Evolutionary conservation across 441 rosid genomes (phyloP).

Genomic region (Populus hybrid): DNA sequence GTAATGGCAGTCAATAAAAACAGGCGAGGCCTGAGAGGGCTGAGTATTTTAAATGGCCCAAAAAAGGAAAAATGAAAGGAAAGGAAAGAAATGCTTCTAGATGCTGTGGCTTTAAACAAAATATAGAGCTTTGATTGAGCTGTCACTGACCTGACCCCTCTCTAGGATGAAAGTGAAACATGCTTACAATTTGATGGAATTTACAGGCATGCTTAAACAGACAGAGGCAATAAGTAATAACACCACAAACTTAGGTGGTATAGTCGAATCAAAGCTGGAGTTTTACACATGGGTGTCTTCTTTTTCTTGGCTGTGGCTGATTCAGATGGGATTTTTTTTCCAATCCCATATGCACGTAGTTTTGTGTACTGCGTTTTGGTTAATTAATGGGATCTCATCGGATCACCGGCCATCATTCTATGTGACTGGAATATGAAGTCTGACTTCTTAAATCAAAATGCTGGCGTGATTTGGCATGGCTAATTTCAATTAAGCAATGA

Average conservation of each 20-base stretch:
- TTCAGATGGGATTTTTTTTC: neutral
- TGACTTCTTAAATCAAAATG: too few relatives aligned
- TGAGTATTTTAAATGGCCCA: neutral
- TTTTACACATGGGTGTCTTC: conserved; percentile 18
- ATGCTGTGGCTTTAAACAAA: neutral
- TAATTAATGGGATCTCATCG: neutral
- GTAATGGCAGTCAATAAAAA: conserved; percentile 9
- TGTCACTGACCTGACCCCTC: conserved; percentile 20
- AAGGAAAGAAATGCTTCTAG: neutral
- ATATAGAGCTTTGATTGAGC: conserved; percentile 21
- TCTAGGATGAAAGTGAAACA: conserved; percentile 24
- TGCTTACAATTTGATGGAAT: conserved; percentile 12
- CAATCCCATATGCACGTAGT: neutral
- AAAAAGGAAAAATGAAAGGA: neutral
- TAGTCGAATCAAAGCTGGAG: conserved; percentile 21
- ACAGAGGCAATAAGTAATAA: conserved; percentile 27
- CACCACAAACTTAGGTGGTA: conserved; percentile 21
- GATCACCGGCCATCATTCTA: neutral
- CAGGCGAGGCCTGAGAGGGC: conserved; percentile 9
- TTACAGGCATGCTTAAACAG: conserved; percentile 21
- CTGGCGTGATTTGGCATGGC: neutral
- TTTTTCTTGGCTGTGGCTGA: neutral
- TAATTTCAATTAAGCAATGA: neutral
- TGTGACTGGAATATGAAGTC: neutral
- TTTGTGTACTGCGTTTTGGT: neutral